A percentile compares a stretch with the other conserved stretches of the same genome.
Evolutionary conservation across 1,284 basidiomycete genomes (phyloP).

Genomic region (Entoloma clypeatum): DNA sequence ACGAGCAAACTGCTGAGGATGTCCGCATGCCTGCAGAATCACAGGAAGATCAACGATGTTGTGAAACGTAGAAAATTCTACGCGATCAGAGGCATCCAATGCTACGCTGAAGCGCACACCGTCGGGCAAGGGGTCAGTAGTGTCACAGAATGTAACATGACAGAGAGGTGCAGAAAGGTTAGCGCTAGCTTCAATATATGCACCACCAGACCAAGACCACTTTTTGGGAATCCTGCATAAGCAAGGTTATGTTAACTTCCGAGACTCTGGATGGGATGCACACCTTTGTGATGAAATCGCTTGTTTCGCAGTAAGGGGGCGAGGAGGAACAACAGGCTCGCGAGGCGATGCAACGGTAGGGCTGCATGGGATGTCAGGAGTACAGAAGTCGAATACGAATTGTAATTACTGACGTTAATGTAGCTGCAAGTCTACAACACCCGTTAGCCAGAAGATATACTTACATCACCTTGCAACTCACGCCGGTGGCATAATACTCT

Average conservation of each 20-base stretch:
- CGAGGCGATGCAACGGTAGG: slow-evolving; percentile 19
- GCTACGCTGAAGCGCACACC: slow-evolving; percentile 49
- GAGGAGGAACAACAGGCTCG: slow-evolving; percentile 18
- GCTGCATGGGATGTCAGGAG: slow-evolving; percentile 12
- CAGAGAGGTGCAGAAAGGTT: slow-evolving; percentile 42
- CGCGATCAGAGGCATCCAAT: slow-evolving; percentile 34
- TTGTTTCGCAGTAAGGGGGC: slow-evolving; percentile 13
- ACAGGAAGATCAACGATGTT: slow-evolving; percentile 40
- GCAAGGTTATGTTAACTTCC: too few relatives aligned
- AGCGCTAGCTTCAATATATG: slow-evolving; percentile 29
- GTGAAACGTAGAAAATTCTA: slow-evolving; percentile 47
- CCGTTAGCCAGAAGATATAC: neutral
- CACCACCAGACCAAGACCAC: slow-evolving; percentile 49
- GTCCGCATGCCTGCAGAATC: slow-evolving; percentile 46
- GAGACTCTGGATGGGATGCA: too few relatives aligned
- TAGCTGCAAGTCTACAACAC: slow-evolving; percentile 31
- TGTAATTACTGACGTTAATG: slow-evolving; percentile 25
- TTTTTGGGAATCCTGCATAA: slow-evolving; percentile 33
- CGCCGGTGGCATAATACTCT: slow-evolving; percentile 39
- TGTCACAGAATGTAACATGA: slow-evolving; percentile 43
- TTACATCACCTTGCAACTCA: slow-evolving; percentile 22
- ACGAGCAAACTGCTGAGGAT: slow-evolving; percentile 49
- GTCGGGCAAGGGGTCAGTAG: slow-evolving; percentile 34
- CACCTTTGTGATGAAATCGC: slow-evolving; percentile 24
- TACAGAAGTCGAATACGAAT: neutral